Evolutionary conservation across 768 basidiomycete species (phyloP), one percentile per base, ranked within the genome.

Genomic region (Termitomyces sp.): DNA sequence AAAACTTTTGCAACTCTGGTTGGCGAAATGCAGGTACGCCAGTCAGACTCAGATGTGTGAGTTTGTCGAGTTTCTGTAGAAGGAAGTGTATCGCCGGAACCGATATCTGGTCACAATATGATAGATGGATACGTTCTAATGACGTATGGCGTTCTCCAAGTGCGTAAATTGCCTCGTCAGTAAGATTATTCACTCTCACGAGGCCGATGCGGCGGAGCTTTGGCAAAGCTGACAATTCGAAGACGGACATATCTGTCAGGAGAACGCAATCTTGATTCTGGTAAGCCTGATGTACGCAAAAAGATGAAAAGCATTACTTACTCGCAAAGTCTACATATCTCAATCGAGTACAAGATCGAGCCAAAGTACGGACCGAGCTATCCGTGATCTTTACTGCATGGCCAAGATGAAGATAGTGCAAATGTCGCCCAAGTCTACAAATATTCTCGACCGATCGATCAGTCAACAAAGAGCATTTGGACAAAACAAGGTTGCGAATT

Each of bases 271-370:
- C 92, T 94, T 68, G 53, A 50, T 57, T 20, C 32, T 43, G 54
- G 53, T 66, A 48, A 70, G 58, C 57, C n/a, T 48, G 33, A 22
- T 30, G 43, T 38, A 62, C 55, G 38, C 20, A 33, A 35, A 55
- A 46, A 45, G 36, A 63, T 53, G 35, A 46, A 44, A 53, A 12
- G 13, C 26, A 38, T 47, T 42, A 82, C 91, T 67, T 59, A 95
- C 94, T 94, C 6, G 97, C 97, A 61, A 99, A 87, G 72, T 99
- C 97, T 63, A 99, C 86, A 69, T 98, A 99, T 65, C 97, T 80
- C 62, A 99, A 72, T 32, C 96, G 80, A 1, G 91, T 94, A 72
- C 97, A 99, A 36, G 84, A 80, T 44, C 92, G 79, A 12, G 94
- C 95, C 24, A 99, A 78, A 10, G 81, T 80, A 56, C 85, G 87